Evolutionary conservation across 1,284 basidiomycete genomes (phyloP), one percentile per base, ranked within the genome.

Genomic region (Anthracocystis setariae): DNA sequence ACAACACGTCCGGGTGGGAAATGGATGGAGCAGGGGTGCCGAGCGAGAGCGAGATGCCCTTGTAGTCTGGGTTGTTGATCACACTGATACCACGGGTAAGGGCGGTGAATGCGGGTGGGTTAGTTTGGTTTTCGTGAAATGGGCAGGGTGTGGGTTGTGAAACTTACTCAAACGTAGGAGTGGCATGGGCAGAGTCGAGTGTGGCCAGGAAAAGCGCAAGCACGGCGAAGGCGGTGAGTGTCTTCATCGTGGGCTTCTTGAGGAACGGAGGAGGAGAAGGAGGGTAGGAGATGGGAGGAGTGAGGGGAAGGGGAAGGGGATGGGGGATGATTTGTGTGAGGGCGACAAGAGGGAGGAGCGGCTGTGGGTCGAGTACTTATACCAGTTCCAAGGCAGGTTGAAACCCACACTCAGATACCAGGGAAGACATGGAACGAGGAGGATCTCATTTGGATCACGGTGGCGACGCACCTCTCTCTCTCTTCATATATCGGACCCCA

Each of bases 101-200:
- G 8, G 29, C 4, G 10, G n/a, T 3, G 29, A 47, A n/a, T n/a
- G n/a, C n/a, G n/a, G n/a, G n/a, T n/a, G n/a, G n/a, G n/a, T n/a
- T n/a, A n/a, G n/a, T n/a, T n/a, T n/a, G n/a, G n/a, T n/a, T n/a
- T n/a, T n/a, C n/a, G n/a, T n/a, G n/a, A n/a, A n/a, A n/a, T n/a
- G n/a, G n/a, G n/a, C n/a, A n/a, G n/a, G n/a, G n/a, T n/a, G n/a
- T n/a, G n/a, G n/a, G n/a, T n/a, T n/a, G 29, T 17, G 13, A 35
- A 29, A 56, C 60, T 63, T 47, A 56, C 60, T 46, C 53, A 15
- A 35, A 8, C 32, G 29, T 33, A 1, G 47, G 60, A 29, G 45
- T 38, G n/a, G 61, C 53, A 29, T 23, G 42, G 20, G 29, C 51
- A 12, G 29, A 29, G 5, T 63, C 47, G 29, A 55, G 21, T 20